Conservation (phyloP, 768 basidiomycete genomes). For the Serendipita vermifera region DNA sequence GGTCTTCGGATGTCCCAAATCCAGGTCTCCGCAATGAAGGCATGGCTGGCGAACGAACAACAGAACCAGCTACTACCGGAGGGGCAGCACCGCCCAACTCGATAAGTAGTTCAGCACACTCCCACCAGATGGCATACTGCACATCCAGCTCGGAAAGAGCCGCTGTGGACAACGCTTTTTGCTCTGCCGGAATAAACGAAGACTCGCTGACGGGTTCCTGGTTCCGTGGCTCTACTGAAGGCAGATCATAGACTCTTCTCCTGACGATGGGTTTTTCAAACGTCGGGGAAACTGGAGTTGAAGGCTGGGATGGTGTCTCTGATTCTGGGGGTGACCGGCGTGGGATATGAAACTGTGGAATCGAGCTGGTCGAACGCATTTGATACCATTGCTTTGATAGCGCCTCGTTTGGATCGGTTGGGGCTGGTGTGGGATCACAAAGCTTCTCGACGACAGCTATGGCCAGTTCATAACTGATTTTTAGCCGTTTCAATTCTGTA, state of each 20-base stretch:
- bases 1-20: background rate
- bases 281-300: background rate
- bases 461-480: constrained; percentile 34
- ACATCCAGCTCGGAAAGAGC: constrained; percentile 36
- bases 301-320: background rate
- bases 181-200: background rate
- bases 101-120: constrained; percentile 77
- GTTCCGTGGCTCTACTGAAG: no score
- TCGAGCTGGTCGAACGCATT: background rate
- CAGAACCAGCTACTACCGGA: constrained; percentile 18
- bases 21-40: background rate
- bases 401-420: background rate
- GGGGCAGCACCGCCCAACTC: constrained; percentile 60
- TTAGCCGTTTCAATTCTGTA: constrained; percentile 65
- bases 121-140: constrained; percentile 75
- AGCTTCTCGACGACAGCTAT: background rate
- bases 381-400: no score
- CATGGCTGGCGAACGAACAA: constrained; percentile 1
- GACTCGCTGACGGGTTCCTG: background rate
- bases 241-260: no score
- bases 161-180: background rate
- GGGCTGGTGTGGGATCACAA: background rate
- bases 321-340: background rate
- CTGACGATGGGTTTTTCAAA: background rate
- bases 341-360: background rate